Percentiles rank a stretch among this genome's conserved stretches.
Conservation (phyloP, 169 alveolate genomes). For the Eimeria necatrix region DNA sequence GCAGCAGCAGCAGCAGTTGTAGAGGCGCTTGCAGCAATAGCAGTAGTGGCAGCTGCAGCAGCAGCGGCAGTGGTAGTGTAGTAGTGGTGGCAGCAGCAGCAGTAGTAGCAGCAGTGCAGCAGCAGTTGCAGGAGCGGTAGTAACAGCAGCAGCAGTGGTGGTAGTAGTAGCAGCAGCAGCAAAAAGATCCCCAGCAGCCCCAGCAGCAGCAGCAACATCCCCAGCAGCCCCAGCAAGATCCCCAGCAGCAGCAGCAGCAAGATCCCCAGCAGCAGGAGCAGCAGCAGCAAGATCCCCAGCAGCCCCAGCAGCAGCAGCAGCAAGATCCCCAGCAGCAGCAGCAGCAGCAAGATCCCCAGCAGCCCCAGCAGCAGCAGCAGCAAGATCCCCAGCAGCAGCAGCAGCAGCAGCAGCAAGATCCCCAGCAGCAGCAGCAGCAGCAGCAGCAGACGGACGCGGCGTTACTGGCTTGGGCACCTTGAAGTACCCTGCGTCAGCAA, state of each 20-base stretch:
- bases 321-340: not conserved
- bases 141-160: no score
- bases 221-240: not conserved
- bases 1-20: not conserved
- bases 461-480: not conserved
- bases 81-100: not conserved
- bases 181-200: not conserved
- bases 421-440: slow-evolving; percentile 30
- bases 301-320: not conserved
- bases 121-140: no score
- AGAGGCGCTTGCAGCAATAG: not conserved
- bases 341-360: not conserved
- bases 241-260: not conserved
- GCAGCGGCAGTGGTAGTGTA: not conserved
- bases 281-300: not conserved
- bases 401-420: slow-evolving; percentile 44
- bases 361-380: not conserved
- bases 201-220: not conserved
- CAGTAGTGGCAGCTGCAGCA: not conserved
- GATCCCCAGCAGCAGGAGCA: slow-evolving; percentile 22
- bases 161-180: not conserved
- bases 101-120: no score
- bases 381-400: not conserved
- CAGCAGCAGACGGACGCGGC: slow-evolving; percentile 8
- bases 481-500: slow-evolving; percentile 22